Conservation (phyloP, 2,329 filamentous ascomycete species). For the Ophiosphaerella korrae region DNA sequence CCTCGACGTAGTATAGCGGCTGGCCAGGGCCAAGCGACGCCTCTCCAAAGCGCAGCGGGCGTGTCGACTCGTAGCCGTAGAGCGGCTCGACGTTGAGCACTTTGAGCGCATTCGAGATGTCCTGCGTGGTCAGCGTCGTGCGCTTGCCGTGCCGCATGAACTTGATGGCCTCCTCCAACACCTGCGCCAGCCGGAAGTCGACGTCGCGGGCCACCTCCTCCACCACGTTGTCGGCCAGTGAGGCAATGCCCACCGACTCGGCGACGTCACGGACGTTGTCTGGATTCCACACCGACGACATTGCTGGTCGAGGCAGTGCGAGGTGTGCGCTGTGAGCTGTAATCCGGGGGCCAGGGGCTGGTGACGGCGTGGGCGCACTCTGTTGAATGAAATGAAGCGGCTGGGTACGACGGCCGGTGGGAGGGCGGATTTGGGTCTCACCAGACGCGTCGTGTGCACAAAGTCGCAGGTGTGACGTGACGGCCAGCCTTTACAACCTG, state of each 20-base stretch:
- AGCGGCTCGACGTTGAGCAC: conserved; percentile 92
- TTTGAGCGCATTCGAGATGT: conserved; percentile 83
- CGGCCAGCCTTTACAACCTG: conserved; percentile 37
- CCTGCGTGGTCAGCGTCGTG: conserved; percentile 85
- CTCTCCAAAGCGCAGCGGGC: conserved; percentile 89
- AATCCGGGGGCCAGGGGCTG: conserved; percentile 5
- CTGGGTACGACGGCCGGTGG: conserved; percentile 18
- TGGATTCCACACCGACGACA: conserved; percentile 80
- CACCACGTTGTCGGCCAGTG: conserved; percentile 82
- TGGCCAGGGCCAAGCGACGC: conserved; percentile 92
- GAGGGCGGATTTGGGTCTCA: conserved; percentile 30
- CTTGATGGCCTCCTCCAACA: conserved; percentile 90
- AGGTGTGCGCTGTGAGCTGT: conserved; percentile 14
- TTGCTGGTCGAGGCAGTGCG: conserved; percentile 21
- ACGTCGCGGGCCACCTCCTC: conserved; percentile 90
- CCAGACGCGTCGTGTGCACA: conserved; percentile 30
- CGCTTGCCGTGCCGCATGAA: conserved; percentile 93
- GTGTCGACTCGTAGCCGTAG: conserved; percentile 92
- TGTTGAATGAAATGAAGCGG: conserved; percentile 17
- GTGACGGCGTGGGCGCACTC: conserved; percentile 10
- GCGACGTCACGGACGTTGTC: conserved; percentile 96
- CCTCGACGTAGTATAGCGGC: conserved; percentile 94
- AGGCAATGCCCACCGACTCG: conserved; percentile 87
- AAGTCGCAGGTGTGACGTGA: conserved; percentile 34
- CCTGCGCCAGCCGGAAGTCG: conserved; percentile 91